phyloP scores from a whole-genome alignment of 495 filamentous ascomycete species.

The Hyaloscypha variabilis region DNA sequence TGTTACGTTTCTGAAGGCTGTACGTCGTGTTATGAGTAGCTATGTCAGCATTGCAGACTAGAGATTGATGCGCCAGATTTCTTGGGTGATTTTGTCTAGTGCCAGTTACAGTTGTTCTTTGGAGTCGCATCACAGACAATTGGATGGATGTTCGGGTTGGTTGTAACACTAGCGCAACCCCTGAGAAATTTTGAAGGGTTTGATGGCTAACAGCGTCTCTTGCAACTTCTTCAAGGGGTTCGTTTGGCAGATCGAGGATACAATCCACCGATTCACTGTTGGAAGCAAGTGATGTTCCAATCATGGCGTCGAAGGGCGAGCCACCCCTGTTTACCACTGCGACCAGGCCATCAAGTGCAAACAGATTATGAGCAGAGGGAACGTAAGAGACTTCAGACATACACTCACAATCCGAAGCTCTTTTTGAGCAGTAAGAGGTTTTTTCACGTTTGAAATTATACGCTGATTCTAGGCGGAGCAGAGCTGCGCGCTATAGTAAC shows the following conservation, averaged over 20 bases:
- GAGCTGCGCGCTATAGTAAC: too few species aligned
- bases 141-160: constrained; percentile 49
- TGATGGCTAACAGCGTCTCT: constrained; percentile 1
- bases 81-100: constrained; percentile 51
- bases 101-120: constrained; percentile 56
- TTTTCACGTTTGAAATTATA: too few species aligned
- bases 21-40: constrained; percentile 47
- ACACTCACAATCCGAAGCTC: too few species aligned
- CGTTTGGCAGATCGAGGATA: constrained; percentile 63
- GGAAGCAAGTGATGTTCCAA: constrained; percentile 61
- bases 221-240: constrained; percentile 49
- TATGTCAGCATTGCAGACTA: constrained; percentile 70
- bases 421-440: not conserved
- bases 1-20: constrained; percentile 50
- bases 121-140: constrained; percentile 68
- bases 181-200: too few species aligned
- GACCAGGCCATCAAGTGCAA: constrained; percentile 60
- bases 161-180: constrained; percentile 37
- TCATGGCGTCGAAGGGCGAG: constrained; percentile 68
- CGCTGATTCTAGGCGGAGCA: too few species aligned
- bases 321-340: constrained; percentile 65
- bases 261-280: constrained; percentile 70
- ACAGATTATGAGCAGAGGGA: constrained; percentile 44
- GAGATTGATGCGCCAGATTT: constrained; percentile 62
- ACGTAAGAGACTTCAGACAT: constrained; percentile 17